These are phyloP conservation scores for Globisporangium uncinulatum DNA, from an alignment of 352 stramenopile genomes.

Conservation along the genomic window DNA sequence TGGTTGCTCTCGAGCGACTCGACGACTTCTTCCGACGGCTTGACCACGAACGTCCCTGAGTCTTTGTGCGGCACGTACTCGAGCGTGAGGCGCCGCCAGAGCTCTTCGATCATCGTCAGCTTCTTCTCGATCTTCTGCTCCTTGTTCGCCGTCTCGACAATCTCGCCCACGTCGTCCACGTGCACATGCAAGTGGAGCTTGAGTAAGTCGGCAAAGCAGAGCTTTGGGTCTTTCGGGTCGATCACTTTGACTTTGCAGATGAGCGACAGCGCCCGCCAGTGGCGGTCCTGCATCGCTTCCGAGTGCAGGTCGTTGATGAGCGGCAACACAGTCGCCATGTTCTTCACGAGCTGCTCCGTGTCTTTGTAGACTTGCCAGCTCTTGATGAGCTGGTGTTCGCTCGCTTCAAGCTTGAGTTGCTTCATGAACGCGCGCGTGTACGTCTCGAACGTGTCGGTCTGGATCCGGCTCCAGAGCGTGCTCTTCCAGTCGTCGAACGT, in stretches of 20 bases:
- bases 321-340: conserved; percentile 78
- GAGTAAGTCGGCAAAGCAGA: conserved; percentile 76
- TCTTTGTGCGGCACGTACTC: conserved; percentile 88
- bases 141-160: conserved; percentile 86
- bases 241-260: conserved; percentile 88
- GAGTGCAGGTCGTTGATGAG: conserved; percentile 95
- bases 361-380: conserved; percentile 87
- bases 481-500: conserved; percentile 87
- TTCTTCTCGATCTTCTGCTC: conserved; percentile 91
- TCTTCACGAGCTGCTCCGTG: conserved; percentile 82
- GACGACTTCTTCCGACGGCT: conserved; percentile 81
- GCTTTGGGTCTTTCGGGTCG: conserved; percentile 77
- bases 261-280: conserved; percentile 88
- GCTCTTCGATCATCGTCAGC: conserved; percentile 82
- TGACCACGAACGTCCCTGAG: conserved; percentile 81
- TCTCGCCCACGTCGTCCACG: conserved; percentile 83
- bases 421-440: conserved; percentile 82
- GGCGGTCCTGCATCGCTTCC: conserved; percentile 91
- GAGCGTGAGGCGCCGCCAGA: conserved; percentile 76
- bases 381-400: conserved; percentile 82
- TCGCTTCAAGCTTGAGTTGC: conserved; percentile 78
- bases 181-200: conserved; percentile 81
- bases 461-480: conserved; percentile 74
- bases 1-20: conserved; percentile 86
- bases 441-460: conserved; percentile 75